Conservation (phyloP, 108 stramenopile species). For the Nitzschia palea region DNA sequence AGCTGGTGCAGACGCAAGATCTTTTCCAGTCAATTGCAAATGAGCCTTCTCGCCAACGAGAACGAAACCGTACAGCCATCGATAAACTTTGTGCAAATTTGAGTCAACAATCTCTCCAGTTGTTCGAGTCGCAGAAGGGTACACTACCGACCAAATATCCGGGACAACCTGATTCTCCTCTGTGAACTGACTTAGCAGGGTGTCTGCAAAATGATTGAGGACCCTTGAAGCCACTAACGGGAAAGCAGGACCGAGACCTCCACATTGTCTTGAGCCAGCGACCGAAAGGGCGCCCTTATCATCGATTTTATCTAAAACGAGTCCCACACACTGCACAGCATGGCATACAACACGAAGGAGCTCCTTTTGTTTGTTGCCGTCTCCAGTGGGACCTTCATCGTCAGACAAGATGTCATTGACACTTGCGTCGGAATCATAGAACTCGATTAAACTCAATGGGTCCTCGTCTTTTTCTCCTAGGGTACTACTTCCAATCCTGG, state of each 20-base stretch:
- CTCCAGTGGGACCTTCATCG: conserved; percentile 26
- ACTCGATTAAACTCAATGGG: conserved; percentile 45
- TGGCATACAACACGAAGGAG: conserved; percentile 61
- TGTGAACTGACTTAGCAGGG: conserved; percentile 54
- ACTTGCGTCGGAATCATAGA: conserved; percentile 78
- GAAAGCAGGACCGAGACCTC: conserved; percentile 57
- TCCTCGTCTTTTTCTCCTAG: conserved; percentile 5
- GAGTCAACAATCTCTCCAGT: conserved; percentile 53
- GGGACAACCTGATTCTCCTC: conserved; percentile 22
- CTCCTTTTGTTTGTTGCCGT: conserved; percentile 17
- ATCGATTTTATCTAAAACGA: conserved; percentile 46
- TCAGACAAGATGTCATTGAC: conserved; percentile 45
- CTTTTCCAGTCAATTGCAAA: conserved; percentile 17
- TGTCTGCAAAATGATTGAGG: conserved; percentile 64
- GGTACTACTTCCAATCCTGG: conserved; percentile 7
- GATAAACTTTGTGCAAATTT: conserved; percentile 65
- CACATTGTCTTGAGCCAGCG: conserved; percentile 5
- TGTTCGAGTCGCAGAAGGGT: conserved; percentile 55
- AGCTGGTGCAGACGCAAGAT: conserved; percentile 13
- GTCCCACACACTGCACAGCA: conserved; percentile 58
- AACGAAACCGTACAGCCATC: conserved; percentile 63
- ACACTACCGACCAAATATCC: conserved; percentile 53
- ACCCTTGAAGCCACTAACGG: conserved; percentile 62
- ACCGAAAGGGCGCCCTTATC: conserved; percentile 46
- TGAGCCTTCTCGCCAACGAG: conserved; percentile 36